Base-by-base conservation (phyloP, 169 alveolate genomes). In the Pseudocohnilembus persalinus region DNA sequence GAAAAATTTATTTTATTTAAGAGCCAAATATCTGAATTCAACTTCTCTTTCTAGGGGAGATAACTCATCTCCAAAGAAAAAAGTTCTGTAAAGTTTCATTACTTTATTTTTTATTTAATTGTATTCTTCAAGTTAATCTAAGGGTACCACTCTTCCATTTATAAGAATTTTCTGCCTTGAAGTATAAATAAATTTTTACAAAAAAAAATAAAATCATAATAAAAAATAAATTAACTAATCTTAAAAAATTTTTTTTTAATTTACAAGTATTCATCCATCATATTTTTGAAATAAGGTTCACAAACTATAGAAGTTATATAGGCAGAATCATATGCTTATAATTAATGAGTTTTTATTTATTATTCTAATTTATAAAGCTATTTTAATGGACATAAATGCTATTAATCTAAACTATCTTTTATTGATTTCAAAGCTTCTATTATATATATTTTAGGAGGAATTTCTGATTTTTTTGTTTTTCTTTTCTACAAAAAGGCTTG, bases 271-370 rank as follows among this genome's bases (percentile, higher is more conserved):
- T 89, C 91, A 76, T 92, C 96, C 82, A 81, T 82, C 82, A 92
- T 49, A 27, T 91, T 80, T 76, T 92, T 92, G 28, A 90, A 93
- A 81, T 92, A 87, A 31, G 90, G 93, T 77, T 92, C 96, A 81
- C 74, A 77, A 29, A 90, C 29, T 34, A 82, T 77, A 0, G 94
- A 82, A 64, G 78, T 74, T 0, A 90, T 76, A 80, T 90, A 92
- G 80, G 88, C 85, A 31, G 92, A 76, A 78, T 88, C 88, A 20
- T 88, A 80, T 15, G 72, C 77, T 49, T 86, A 89, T 26, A 76
- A 63, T 29, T 90, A 93, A 78, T 85, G 84, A 64, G 90, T 68
- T 28, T 84, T 83, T 33, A 35, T 74, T 82, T 89, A 65, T 78
- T 88, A 88, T 26, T 83, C 82, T 25, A 81, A 87, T 35, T 82